Evolutionary conservation across 805 yeast species (phyloP), one percentile per base, ranked within the genome.

Genomic region (Candida peoriensis): DNA sequence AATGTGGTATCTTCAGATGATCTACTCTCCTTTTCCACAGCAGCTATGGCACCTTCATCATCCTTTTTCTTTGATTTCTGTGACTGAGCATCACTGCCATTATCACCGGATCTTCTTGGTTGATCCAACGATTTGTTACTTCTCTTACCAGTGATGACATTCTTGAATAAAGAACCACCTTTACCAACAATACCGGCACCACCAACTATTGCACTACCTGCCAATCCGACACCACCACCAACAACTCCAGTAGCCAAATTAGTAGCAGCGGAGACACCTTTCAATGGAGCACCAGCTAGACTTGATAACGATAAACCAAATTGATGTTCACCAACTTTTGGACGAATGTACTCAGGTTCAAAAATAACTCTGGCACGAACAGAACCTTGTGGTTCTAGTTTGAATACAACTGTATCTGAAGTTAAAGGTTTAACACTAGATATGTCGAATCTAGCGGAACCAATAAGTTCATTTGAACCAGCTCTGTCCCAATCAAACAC

Each of bases 401-500:
- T 58, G 28, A 70, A 70, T 16, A 65, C 63, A 47, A 79, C 65
- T 10, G 66, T 63, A 24, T 72, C 64, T 11, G 67, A 48, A 26
- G 66, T 54, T 18, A 59, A 59, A 2, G 78, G 72, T n/a, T 63
- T 63, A 26, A 83, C 46, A 3, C 64, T 41, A 1, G 73, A 57
- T 13, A 79, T 55, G 45, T 80, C 80, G 23, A 83, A 42, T 2
- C 42, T 44, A 7, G 69, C 72, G 22, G 58, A 47, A 28, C 89
- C 89, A 33, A 84, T 56, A 17, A 68, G 53, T 43, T 76, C 83
- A 57, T 79, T 76, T 33, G 69, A 73, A 43, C 85, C 89, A 17
- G 88, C 72, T 53, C 81, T 68, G 58, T 84, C 93, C 90, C 90
- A 84, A 57, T 84, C 93, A 49, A 61, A 73, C 13, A 79, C 75